Conservation (phyloP, 345 rosid genomes). For the Luvunga scandens region DNA sequence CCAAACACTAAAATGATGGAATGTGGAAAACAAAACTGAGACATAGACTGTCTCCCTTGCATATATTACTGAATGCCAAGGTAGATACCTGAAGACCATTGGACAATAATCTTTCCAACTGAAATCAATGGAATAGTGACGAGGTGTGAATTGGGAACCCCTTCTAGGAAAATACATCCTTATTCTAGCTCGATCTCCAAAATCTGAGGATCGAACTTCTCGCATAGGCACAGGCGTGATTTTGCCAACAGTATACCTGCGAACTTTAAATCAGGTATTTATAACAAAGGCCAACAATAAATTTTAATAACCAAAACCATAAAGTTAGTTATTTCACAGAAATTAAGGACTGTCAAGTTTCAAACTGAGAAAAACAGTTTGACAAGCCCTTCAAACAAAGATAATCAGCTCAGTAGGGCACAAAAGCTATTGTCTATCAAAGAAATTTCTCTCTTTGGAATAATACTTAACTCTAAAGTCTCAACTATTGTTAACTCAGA, state of each 20-base stretch:
- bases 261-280: constrained; percentile 38
- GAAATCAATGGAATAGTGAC: constrained; percentile 80
- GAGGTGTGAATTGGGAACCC: constrained; percentile 92
- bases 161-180: constrained; percentile 82
- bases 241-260: constrained; percentile 95
- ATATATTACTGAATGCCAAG: constrained; percentile 2
- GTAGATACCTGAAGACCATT: constrained; percentile 88
- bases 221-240: constrained; percentile 90
- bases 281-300: constrained; percentile 4
- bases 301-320: neutral
- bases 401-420: neutral
- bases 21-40: neutral
- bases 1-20: neutral
- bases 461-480: neutral
- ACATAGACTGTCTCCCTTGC: neutral
- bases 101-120: constrained; percentile 98
- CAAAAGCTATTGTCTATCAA: neutral
- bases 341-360: neutral
- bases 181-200: constrained; percentile 91
- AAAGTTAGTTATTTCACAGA: neutral
- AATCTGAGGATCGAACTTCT: constrained; percentile 86
- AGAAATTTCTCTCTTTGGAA: neutral
- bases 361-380: neutral
- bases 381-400: neutral
- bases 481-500: neutral